A percentile compares a stretch with the other conserved stretches of the same genome.
phyloP scores from a whole-genome alignment of 306 rosid genomes.

The Glycine tomentella region DNA sequence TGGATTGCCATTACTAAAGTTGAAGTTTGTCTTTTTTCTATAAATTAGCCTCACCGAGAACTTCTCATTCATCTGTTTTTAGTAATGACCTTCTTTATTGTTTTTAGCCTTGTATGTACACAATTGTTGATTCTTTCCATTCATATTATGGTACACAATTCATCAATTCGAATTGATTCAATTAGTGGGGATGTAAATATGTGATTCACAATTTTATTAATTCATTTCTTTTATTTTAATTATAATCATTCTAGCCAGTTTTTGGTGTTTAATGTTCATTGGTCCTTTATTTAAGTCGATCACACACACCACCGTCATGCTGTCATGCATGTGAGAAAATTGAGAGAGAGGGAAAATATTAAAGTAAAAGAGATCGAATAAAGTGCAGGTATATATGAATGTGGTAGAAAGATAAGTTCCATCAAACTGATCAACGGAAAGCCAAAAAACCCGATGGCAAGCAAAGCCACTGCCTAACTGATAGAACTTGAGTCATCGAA shows the following conservation, averaged over 20 bases:
- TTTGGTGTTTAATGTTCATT: background rate
- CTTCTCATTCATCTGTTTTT: background rate
- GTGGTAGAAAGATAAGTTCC: constrained; percentile 49
- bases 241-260: background rate
- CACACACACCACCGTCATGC: background rate
- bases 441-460: constrained; percentile 42
- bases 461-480: constrained; percentile 34
- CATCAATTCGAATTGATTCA: constrained; percentile 40
- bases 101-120: constrained; percentile 33
- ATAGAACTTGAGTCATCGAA: background rate
- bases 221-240: background rate
- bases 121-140: constrained; percentile 59
- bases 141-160: constrained; percentile 39
- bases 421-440: constrained; percentile 36
- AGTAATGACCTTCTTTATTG: constrained; percentile 19
- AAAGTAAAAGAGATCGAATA: background rate
- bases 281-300: background rate
- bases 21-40: background rate
- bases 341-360: background rate
- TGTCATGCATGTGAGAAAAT: constrained; percentile 9
- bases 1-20: constrained; percentile 78
- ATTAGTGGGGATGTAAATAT: background rate
- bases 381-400: background rate
- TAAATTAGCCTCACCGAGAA: too few species aligned
- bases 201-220: constrained; percentile 17